phyloP scores from a whole-genome alignment of 345 rosid species.

The Excoecaria cochinchinensis region DNA sequence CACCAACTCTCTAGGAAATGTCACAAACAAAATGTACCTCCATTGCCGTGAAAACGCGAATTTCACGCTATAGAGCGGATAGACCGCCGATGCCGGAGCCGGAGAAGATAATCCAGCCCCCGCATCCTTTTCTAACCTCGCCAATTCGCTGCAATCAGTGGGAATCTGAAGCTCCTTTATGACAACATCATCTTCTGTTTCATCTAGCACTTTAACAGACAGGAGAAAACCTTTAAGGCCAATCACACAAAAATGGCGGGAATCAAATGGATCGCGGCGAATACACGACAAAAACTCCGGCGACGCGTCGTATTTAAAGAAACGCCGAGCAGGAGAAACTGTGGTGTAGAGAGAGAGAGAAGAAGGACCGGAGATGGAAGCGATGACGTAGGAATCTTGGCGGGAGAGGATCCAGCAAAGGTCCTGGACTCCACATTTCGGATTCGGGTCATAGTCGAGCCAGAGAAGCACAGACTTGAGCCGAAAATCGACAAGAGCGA shows the following conservation, averaged over 20 bases:
- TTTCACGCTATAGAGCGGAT: conserved; percentile 61
- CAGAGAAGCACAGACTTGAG: conserved; percentile 60
- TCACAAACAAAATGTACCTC: conserved; percentile 68
- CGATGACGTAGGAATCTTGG: conserved; percentile 55
- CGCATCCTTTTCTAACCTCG: conserved; percentile 65
- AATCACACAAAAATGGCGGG: conserved; percentile 74
- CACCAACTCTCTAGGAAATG: conserved; percentile 89
- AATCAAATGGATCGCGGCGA: conserved; percentile 87
- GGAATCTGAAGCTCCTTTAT: conserved; percentile 58
- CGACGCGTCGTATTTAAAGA: conserved; percentile 81
- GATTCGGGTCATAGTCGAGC: conserved; percentile 54
- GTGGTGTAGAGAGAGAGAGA: conserved; percentile 54
- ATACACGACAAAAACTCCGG: conserved; percentile 74
- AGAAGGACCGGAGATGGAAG: conserved; percentile 74
- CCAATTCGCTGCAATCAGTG: conserved; percentile 63
- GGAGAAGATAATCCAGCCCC: conserved; percentile 36
- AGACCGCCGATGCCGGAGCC: conserved; percentile 74
- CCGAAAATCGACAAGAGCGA: conserved; percentile 75
- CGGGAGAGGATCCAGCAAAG: conserved; percentile 74
- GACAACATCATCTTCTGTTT: conserved; percentile 57
- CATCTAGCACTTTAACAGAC: conserved; percentile 74
- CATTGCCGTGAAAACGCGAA: conserved; percentile 78
- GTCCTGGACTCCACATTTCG: conserved; percentile 82
- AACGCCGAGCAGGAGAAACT: conserved; percentile 35
- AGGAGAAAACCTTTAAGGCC: conserved; percentile 74